Percentiles rank a stretch among this genome's conserved stretches.
These are phyloP conservation scores for Polytrichum commune DNA, from an alignment of 225 moss, liverwort and hornwort genomes.

Conservation along the genomic window DNA sequence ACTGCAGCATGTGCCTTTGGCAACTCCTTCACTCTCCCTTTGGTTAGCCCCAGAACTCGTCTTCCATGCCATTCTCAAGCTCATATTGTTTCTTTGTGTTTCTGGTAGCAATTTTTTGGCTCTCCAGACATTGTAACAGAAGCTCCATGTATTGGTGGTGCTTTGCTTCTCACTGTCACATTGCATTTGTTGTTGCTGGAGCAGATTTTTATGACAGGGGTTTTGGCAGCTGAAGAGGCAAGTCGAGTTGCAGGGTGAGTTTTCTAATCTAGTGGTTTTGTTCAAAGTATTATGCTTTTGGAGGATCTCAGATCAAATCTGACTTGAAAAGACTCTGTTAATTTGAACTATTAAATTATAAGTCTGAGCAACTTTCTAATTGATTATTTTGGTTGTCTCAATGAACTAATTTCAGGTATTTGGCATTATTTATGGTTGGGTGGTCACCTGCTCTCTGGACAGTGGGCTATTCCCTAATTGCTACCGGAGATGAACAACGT, in stretches of 20 bases:
- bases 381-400: too few relatives aligned
- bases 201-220: constrained; percentile 82
- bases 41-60: constrained; percentile 33
- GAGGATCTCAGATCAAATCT: too few relatives aligned
- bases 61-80: neutral
- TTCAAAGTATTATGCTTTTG: neutral
- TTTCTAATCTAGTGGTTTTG: neutral
- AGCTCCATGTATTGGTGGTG: too few relatives aligned
- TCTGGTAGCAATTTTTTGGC: too few relatives aligned
- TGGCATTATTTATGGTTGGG: constrained; percentile 90
- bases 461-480: constrained; percentile 68
- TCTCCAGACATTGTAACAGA: too few relatives aligned
- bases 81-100: too few relatives aligned
- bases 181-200: neutral
- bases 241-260: constrained; percentile 81
- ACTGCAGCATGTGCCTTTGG: constrained; percentile 77
- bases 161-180: too few relatives aligned
- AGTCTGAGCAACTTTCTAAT: too few relatives aligned
- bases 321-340: too few relatives aligned
- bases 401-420: constrained; percentile 46
- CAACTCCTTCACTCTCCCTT: constrained; percentile 92
- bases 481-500: constrained; percentile 65
- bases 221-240: constrained; percentile 67
- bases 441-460: constrained; percentile 94
- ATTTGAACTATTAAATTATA: too few relatives aligned